Evolutionary conservation across 345 rosid genomes (phyloP).

Genomic region (Eucalyptus viminalis): DNA sequence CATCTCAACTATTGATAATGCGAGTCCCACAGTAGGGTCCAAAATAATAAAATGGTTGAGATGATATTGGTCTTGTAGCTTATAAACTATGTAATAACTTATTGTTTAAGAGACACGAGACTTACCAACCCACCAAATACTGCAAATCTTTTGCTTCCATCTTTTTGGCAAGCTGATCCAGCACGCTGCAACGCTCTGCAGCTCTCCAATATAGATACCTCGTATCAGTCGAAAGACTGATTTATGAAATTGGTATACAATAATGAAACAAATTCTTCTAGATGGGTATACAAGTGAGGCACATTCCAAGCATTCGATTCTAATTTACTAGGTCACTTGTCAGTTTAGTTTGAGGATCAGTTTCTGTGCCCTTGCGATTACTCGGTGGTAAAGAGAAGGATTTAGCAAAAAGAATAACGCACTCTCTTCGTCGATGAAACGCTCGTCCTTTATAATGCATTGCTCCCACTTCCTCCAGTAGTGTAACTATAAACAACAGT

Average conservation of each 20-base stretch:
- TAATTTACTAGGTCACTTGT: background rate
- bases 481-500: constrained; percentile 20
- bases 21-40: background rate
- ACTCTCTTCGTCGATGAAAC: constrained; percentile 30
- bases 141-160: constrained; percentile 29
- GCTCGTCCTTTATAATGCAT: constrained; percentile 4
- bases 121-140: constrained; percentile 57
- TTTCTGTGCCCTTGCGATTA: background rate
- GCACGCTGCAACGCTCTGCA: background rate
- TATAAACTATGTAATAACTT: background rate
- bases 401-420: background rate
- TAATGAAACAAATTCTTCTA: background rate
- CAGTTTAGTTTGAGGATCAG: background rate
- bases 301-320: background rate
- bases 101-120: background rate
- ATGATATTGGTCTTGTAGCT: fast-evolving
- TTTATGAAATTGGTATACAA: background rate
- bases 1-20: background rate
- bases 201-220: background rate
- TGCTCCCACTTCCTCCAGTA: constrained; percentile 83
- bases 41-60: background rate
- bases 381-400: fast-evolving
- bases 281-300: background rate
- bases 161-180: constrained; percentile 43
- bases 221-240: fast-evolving